Evolutionary conservation across 2,329 filamentous ascomycete species (phyloP).

Genomic region (Xylaria multiplex): DNA sequence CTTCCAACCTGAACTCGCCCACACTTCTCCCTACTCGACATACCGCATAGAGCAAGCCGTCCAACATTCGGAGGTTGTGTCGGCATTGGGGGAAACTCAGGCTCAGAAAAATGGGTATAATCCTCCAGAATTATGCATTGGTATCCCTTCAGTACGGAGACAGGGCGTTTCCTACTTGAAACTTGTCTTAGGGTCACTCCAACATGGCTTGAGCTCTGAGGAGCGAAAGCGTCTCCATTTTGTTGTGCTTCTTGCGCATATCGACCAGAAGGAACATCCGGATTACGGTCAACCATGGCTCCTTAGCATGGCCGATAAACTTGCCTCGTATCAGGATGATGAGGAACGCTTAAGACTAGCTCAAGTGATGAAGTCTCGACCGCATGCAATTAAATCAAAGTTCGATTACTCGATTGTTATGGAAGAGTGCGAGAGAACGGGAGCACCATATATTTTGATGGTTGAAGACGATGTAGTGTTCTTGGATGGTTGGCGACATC

Average conservation of each 20-base stretch:
- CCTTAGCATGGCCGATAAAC: constrained; percentile 38
- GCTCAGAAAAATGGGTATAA: neutral
- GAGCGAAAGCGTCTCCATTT: constrained; percentile 38
- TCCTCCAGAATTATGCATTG: constrained; percentile 41
- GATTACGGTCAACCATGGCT: constrained; percentile 41
- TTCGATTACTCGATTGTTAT: constrained; percentile 44
- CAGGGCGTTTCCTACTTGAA: constrained; percentile 42
- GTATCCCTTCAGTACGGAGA: constrained; percentile 38
- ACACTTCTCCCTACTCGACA: constrained; percentile 37
- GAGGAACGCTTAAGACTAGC: constrained; percentile 11
- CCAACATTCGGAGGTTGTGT: constrained; percentile 29
- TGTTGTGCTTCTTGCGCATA: constrained; percentile 44
- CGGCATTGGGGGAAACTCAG: neutral
- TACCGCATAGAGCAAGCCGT: constrained; percentile 38
- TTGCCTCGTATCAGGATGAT: constrained; percentile 40
- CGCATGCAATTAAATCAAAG: constrained; percentile 37
- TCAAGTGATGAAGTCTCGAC: constrained; percentile 16
- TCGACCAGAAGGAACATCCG: constrained; percentile 36
- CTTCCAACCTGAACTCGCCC: constrained; percentile 39
- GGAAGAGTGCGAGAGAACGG: constrained; percentile 40
- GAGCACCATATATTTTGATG: constrained; percentile 41
- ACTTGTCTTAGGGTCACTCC: constrained; percentile 39
- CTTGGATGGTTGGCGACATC: constrained; percentile 45
- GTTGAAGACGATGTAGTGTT: constrained; percentile 46
- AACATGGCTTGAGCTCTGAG: constrained; percentile 34